These are phyloP conservation scores for Metschnikowia orientalis DNA, from an alignment of 805 yeast species.

Conservation along the genomic window DNA sequence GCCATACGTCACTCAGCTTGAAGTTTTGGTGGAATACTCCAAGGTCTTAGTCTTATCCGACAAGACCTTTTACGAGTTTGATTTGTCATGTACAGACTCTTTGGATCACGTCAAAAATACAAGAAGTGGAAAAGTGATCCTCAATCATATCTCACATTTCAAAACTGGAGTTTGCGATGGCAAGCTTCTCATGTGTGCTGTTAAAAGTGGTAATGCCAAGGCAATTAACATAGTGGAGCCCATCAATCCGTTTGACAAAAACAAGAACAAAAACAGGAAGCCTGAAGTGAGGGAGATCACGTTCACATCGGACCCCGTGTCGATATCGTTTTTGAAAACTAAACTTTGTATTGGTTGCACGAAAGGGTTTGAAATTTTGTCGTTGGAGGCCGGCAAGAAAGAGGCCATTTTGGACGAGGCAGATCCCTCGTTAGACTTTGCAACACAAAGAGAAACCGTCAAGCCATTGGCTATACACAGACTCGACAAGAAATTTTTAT, in stretches of 20 bases:
- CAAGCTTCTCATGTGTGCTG: conserved; percentile 82
- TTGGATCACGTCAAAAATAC: conserved; percentile 48
- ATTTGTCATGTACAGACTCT: conserved; percentile 50
- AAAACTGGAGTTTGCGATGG: conserved; percentile 92
- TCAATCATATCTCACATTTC: conserved; percentile 86
- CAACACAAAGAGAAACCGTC: conserved; percentile 67
- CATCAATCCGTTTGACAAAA: conserved; percentile 62
- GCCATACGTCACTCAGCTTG: conserved; percentile 79
- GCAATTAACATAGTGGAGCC: conserved; percentile 87
- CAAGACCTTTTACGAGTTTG: conserved; percentile 72
- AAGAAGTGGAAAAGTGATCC: conserved; percentile 68
- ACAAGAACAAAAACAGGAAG: conserved; percentile 61
- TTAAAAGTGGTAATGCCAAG: conserved; percentile 74
- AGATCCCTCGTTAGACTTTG: conserved; percentile 94
- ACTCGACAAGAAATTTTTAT: conserved; percentile 79
- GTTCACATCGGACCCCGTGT: conserved; percentile 85
- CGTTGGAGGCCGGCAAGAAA: conserved; percentile 75
- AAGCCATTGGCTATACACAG: conserved; percentile 91
- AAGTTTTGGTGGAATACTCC: conserved; percentile 87
- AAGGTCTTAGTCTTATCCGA: conserved; percentile 78
- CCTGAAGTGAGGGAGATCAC: conserved; percentile 68
- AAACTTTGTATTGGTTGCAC: conserved; percentile 93
- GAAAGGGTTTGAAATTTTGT: conserved; percentile 92
- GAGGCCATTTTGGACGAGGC: conserved; percentile 96
- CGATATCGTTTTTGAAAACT: conserved; percentile 83